A percentile compares a stretch with the other conserved stretches of the same genome.
These are phyloP conservation scores for Penicillium flavigenum DNA, from an alignment of 495 filamentous ascomycete species.

Conservation along the genomic window DNA sequence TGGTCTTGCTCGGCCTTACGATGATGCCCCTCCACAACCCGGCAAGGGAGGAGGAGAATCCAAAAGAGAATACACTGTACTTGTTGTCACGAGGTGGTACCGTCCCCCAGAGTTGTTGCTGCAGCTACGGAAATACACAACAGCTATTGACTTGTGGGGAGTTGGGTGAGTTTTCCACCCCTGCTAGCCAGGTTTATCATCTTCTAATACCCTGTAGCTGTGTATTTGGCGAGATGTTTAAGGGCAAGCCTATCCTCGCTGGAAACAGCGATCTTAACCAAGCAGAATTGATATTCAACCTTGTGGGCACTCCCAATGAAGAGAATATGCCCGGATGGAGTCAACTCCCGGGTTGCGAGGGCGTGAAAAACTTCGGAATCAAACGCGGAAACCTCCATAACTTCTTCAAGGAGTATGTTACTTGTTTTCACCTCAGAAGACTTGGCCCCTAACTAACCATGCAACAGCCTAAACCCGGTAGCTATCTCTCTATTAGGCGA, in stretches of 20 bases:
- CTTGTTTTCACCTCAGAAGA: not conserved
- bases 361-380: slow-evolving; percentile 61
- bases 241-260: slow-evolving; percentile 86
- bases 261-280: slow-evolving; percentile 89
- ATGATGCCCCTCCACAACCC: slow-evolving; percentile 75
- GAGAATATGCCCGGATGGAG: slow-evolving; percentile 93
- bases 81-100: slow-evolving; percentile 98
- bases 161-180: slow-evolving; percentile 66
- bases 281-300: slow-evolving; percentile 83
- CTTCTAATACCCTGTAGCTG: slow-evolving; percentile 53
- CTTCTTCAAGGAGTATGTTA: slow-evolving; percentile 66
- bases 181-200: not conserved
- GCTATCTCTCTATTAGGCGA: slow-evolving; percentile 80
- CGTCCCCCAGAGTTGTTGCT: slow-evolving; percentile 90
- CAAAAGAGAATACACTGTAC: slow-evolving; percentile 83
- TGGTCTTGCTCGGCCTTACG: slow-evolving; percentile 89
- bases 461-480: slow-evolving; percentile 46
- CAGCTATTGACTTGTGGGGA: slow-evolving; percentile 97
- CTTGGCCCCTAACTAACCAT: slow-evolving; percentile 9
- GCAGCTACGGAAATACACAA: slow-evolving; percentile 82
- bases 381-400: slow-evolving; percentile 65
- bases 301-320: slow-evolving; percentile 90
- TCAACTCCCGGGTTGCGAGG: slow-evolving; percentile 76
- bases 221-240: slow-evolving; percentile 98
- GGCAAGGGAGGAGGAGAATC: slow-evolving; percentile 84